Evolutionary conservation across 192 early-diverging fungal species (phyloP), one percentile per base, ranked within the genome.

Genomic region (Entomortierella chlamydospora): DNA sequence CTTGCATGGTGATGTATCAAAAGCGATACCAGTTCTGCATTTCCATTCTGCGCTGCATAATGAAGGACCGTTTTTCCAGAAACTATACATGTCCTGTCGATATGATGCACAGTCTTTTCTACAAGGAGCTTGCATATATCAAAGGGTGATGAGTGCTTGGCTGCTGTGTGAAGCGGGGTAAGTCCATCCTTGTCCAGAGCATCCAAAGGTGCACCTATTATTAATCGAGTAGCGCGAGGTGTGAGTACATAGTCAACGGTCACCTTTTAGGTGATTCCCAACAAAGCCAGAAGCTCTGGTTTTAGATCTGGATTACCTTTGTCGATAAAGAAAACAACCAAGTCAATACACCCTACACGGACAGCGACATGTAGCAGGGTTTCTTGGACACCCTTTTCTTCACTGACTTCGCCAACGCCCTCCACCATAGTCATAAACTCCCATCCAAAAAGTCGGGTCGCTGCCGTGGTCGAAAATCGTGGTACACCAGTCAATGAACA

Each of bases 351-450:
- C 29, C 82, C 76, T 45, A 73, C 67, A 5, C 77, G 70, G 0
- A 83, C 67, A 39, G 82, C 82, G 0, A 83, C 82, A 58, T 83
- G 82, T 17, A 83, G 28, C 9, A 83, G 43, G 4, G 82, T 83
- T 53, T 80, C 82, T 33, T 83, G 73, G 26, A 80, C 50, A 34
- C 82, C 82, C 22, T 33, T 57, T 49, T 81, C 71, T 25, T 73
- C 71, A 29, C 82, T 83, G 57, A 83, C 67, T 33, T 80, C 70
- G 23, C 71, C 73, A 30, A 79, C 70, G 50, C 73, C 82, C 37
- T 81, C 76, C 25, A 68, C 68, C 41, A 57, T 66, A 0, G 70
- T 68, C 71, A 70, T 73, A 29, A 69, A 83, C 56, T 83, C 76
- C 82, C 82, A 83, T 29, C 76, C 76, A 30, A 73, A 72, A 1